phyloP scores from a whole-genome alignment of 257 asterid species.

The Solanum dulcamara region DNA sequence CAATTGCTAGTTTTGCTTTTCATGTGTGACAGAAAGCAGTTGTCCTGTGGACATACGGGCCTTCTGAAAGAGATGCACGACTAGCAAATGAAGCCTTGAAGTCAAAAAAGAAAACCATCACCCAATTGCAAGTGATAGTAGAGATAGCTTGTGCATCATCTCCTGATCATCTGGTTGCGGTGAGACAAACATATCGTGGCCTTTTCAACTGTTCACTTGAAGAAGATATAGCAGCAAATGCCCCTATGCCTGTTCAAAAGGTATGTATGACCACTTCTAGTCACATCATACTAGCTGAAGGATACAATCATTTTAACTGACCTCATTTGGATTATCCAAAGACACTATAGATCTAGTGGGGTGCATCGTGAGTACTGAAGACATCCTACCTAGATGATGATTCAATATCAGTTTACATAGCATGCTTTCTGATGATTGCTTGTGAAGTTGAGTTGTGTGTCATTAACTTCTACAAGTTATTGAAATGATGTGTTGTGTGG shows the following conservation, averaged over 20 bases:
- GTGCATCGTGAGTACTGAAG: neutral
- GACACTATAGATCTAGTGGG: neutral
- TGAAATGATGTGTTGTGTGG: neutral
- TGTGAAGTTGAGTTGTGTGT: neutral
- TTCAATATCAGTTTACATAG: neutral
- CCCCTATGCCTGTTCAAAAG: constrained; percentile 55
- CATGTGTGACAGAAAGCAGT: constrained; percentile 46
- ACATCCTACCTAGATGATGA: neutral
- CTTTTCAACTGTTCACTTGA: constrained; percentile 56
- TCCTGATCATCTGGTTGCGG: constrained; percentile 61
- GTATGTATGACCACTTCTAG: constrained; percentile 10
- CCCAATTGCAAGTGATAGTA: constrained; percentile 48
- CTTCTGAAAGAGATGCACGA: constrained; percentile 74
- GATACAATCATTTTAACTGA: neutral
- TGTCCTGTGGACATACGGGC: constrained; percentile 57
- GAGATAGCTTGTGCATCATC: constrained; percentile 78
- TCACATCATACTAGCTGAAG: neutral
- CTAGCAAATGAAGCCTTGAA: constrained; percentile 61
- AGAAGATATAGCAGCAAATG: constrained; percentile 53
- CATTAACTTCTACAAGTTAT: neutral
- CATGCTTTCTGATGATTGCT: neutral
- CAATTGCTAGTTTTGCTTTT: neutral
- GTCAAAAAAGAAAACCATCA: constrained; percentile 27
- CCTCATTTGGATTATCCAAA: neutral
- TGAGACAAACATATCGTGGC: constrained; percentile 47